Evolutionary conservation across 129 eudicot genomes (phyloP).

Genomic region (Deinandra increscens): DNA sequence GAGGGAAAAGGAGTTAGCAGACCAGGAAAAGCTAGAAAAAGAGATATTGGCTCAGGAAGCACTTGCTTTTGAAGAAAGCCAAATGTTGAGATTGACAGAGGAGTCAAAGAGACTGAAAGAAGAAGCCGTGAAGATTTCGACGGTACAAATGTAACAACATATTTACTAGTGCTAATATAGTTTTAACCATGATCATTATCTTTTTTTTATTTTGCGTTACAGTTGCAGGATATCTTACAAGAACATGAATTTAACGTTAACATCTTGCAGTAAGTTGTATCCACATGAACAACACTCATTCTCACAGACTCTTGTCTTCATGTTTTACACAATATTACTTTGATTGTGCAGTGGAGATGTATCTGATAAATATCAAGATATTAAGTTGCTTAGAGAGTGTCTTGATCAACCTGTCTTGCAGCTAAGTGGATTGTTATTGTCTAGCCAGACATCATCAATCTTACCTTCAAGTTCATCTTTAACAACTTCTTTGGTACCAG

Average conservation of each 20-base stretch:
- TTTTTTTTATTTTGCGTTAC: conserved; percentile 19
- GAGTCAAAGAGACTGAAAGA: conserved; percentile 51
- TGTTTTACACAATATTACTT: background rate
- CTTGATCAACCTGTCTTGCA: background rate
- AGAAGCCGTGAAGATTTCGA: conserved; percentile 21
- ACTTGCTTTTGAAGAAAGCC: conserved; percentile 47
- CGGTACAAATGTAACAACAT: conserved; percentile 4
- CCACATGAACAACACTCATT: background rate
- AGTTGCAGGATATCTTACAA: conserved; percentile 69
- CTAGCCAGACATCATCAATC: background rate
- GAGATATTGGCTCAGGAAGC: conserved; percentile 20
- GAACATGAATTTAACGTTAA: conserved; percentile 52
- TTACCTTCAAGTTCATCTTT: too few species aligned
- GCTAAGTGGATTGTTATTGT: background rate
- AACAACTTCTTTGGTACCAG: conserved; percentile 33
- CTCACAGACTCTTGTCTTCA: conserved; percentile 32
- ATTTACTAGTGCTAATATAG: background rate
- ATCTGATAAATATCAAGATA: conserved; percentile 41
- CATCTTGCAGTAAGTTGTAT: conserved; percentile 32
- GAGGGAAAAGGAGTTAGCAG: conserved; percentile 42
- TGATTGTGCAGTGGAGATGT: conserved; percentile 65
- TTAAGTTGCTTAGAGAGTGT: background rate
- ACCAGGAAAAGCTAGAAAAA: conserved; percentile 48
- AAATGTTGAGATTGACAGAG: conserved; percentile 51
- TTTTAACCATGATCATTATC: background rate